Conservation (phyloP, 2,329 filamentous ascomycete genomes). For the Dothistroma pini region DNA sequence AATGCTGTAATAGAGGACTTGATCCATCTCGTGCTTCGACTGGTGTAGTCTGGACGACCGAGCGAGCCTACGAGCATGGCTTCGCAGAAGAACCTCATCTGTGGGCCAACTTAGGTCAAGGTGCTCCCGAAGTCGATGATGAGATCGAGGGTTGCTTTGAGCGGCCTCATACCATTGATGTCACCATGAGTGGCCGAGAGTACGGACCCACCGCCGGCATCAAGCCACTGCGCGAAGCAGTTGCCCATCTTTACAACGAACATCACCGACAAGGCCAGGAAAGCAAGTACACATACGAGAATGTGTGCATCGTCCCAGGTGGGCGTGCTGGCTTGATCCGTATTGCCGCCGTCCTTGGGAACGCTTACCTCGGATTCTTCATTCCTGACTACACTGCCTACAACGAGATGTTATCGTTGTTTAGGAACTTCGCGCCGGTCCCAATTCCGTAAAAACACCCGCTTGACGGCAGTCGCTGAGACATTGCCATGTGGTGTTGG, state of each 20-base stretch:
- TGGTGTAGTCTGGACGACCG: conserved; percentile 89
- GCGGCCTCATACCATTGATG: conserved; percentile 72
- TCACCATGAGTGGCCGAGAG: conserved; percentile 75
- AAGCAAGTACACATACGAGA: conserved; percentile 94
- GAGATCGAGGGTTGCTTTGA: conserved; percentile 87
- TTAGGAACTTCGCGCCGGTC: conserved; percentile 85
- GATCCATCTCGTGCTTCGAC: conserved; percentile 85
- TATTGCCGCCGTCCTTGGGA: conserved; percentile 90
- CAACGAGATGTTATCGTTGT: conserved; percentile 93
- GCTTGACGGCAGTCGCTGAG: conserved; percentile 43
- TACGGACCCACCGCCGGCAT: conserved; percentile 93
- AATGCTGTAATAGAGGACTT: conserved; percentile 57
- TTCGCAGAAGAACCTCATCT: conserved; percentile 72
- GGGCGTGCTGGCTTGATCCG: conserved; percentile 89
- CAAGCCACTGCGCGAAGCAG: conserved; percentile 81
- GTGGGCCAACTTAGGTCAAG: conserved; percentile 94
- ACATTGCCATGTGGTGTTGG: conserved; percentile 64
- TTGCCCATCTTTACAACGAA: conserved; percentile 88
- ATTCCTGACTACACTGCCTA: conserved; percentile 79
- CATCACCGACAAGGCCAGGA: conserved; percentile 84
- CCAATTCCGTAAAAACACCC: conserved; percentile 58
- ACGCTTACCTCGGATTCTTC: conserved; percentile 68
- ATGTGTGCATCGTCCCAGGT: conserved; percentile 93
- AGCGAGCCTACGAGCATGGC: conserved; percentile 83
- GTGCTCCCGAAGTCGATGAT: conserved; percentile 81